A percentile compares a stretch with the other conserved stretches of the same genome.
These are phyloP conservation scores for Pythium pyrilobum DNA, from an alignment of 352 stramenopile genomes.

Conservation along the genomic window DNA sequence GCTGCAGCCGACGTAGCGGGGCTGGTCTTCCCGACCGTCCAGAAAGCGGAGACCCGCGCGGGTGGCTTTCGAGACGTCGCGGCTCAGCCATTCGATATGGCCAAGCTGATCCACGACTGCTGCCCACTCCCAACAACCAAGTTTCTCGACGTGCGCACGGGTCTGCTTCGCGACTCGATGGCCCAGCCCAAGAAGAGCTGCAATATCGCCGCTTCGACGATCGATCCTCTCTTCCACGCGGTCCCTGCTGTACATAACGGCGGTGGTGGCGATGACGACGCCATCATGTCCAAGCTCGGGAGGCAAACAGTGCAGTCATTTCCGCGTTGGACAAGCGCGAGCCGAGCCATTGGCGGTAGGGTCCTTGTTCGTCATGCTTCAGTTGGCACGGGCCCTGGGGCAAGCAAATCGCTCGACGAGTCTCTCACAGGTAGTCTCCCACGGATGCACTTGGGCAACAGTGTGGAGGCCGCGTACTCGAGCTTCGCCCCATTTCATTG, in stretches of 20 bases:
- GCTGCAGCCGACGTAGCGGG: constrained; percentile 54
- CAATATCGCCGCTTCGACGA: background rate
- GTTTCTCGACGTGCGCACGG: constrained; percentile 64
- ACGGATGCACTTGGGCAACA: constrained; percentile 3
- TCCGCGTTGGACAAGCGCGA: constrained; percentile 3
- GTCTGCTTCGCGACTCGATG: constrained; percentile 18
- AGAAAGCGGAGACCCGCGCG: background rate
- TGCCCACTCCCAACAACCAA: constrained; percentile 53
- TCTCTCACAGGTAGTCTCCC: constrained; percentile 1
- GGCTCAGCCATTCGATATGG: constrained; percentile 41
- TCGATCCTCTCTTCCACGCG: constrained; percentile 20
- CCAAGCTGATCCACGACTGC: constrained; percentile 48
- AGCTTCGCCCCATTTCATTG: constrained; percentile 14
- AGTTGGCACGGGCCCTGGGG: background rate
- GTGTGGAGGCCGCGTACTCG: constrained; percentile 4
- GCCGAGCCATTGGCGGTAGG: background rate
- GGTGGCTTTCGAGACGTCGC: background rate
- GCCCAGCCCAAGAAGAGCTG: background rate
- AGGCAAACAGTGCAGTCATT: constrained; percentile 14
- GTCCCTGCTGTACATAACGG: background rate
- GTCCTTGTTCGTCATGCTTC: background rate
- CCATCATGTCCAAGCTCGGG: background rate
- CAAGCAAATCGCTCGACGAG: background rate
- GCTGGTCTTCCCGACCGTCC: constrained; percentile 40
- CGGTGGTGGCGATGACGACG: background rate